A percentile compares a stretch with the other conserved stretches of the same genome.
These are phyloP conservation scores for Termitomyces sp. DNA, from an alignment of 768 basidiomycete genomes.

Conservation along the genomic window DNA sequence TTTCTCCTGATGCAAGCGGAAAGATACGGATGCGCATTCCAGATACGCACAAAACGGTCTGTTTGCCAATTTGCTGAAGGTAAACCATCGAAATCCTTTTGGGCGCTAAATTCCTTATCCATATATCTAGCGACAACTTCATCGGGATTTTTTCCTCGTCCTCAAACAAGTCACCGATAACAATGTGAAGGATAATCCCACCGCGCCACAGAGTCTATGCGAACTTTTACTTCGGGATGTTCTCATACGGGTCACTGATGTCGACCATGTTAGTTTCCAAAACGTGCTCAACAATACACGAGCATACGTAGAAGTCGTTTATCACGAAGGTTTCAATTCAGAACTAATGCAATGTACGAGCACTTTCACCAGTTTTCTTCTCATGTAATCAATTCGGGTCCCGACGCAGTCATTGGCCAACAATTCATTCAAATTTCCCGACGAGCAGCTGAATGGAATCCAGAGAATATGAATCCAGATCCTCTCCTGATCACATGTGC, in stretches of 20 bases:
- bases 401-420: conserved; percentile 48
- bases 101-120: too few species aligned
- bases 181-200: conserved; percentile 28
- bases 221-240: conserved; percentile 58
- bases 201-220: conserved; percentile 31
- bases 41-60: conserved; percentile 61
- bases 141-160: conserved; percentile 49
- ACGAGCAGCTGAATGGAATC: conserved; percentile 52
- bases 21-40: conserved; percentile 7
- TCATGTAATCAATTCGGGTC: conserved; percentile 5
- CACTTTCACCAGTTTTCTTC: neutral
- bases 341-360: conserved; percentile 57
- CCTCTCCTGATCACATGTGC: conserved; percentile 51
- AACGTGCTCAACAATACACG: conserved; percentile 55
- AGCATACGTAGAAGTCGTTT: conserved; percentile 54
- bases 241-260: conserved; percentile 44
- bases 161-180: conserved; percentile 44
- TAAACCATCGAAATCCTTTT: conserved; percentile 19
- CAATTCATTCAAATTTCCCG: conserved; percentile 52
- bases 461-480: conserved; percentile 50
- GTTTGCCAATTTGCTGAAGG: conserved; percentile 57
- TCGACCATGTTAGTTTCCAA: conserved; percentile 48
- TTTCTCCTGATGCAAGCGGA: neutral
- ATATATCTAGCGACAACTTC: conserved; percentile 38
- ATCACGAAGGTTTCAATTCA: conserved; percentile 47